Evolutionary conservation across 2,329 filamentous ascomycete species (phyloP).

Genomic region (Conoideocrella luteorostrata): DNA sequence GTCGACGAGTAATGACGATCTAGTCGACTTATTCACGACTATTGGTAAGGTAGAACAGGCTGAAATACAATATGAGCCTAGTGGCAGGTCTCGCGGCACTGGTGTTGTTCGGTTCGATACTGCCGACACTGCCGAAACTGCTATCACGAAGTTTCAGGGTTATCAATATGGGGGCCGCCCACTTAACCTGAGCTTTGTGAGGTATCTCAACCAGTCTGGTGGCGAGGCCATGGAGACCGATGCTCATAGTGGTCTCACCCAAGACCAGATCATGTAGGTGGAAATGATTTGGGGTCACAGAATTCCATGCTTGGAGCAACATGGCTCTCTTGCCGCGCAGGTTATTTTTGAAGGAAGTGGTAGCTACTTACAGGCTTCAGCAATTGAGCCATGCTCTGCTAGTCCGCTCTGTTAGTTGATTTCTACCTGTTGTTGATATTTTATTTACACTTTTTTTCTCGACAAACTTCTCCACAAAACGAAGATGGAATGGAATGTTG

Average conservation of each 20-base stretch:
- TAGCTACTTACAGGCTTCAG: no score
- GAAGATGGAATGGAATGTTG: no score
- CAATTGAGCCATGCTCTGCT: no score
- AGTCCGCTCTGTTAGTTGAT: not conserved
- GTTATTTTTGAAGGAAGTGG: not conserved
- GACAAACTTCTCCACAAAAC: no score
- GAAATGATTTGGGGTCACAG: not conserved
- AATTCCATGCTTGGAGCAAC: no score
- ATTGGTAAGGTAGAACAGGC: conserved; percentile 97
- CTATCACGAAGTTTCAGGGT: conserved; percentile 94
- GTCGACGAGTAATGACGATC: conserved; percentile 97
- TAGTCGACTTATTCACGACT: conserved; percentile 93
- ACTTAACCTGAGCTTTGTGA: conserved; percentile 87
- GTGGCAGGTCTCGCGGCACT: conserved; percentile 87
- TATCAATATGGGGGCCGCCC: conserved; percentile 96
- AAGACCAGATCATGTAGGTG: conserved; percentile 91
- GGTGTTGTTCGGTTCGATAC: conserved; percentile 94
- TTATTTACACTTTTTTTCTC: no score
- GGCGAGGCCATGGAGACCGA: conserved; percentile 78
- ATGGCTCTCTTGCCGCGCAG: no score
- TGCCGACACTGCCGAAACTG: conserved; percentile 78
- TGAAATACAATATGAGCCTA: conserved; percentile 98
- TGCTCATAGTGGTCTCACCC: conserved; percentile 70
- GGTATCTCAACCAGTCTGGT: conserved; percentile 69
- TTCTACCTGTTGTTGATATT: conserved; percentile 34